Evolutionary conservation across 306 rosid species (phyloP).

Genomic region (Herpetospermum pedunculosum): DNA sequence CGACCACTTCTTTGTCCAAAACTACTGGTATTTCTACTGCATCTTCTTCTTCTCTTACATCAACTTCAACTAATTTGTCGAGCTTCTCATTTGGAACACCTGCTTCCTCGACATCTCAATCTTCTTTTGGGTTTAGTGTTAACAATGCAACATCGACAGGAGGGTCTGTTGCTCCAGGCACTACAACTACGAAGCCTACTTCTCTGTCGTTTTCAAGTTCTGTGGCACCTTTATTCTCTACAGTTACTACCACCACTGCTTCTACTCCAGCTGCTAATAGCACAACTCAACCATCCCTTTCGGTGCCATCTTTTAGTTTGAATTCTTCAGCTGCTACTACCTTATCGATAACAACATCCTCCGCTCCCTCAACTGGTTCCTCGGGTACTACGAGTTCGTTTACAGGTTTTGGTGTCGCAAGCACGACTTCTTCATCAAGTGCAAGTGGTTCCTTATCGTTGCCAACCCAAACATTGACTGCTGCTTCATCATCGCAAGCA

Average conservation of each 20-base stretch:
- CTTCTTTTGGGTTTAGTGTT: conserved; percentile 31
- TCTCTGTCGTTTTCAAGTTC: conserved; percentile 36
- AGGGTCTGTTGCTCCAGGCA: conserved; percentile 7
- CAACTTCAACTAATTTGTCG: conserved; percentile 24
- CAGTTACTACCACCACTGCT: conserved; percentile 39
- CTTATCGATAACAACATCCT: conserved; percentile 1
- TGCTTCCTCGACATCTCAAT: conserved; percentile 36
- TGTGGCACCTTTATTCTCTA: conserved; percentile 37
- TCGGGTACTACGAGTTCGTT: conserved; percentile 28
- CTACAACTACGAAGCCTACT: conserved; percentile 25
- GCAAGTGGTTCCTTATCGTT: conserved; percentile 27
- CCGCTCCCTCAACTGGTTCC: conserved; percentile 24
- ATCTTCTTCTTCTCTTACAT: conserved; percentile 22
- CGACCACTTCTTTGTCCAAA: conserved; percentile 22
- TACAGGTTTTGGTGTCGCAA: conserved; percentile 19
- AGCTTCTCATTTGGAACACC: conserved; percentile 38
- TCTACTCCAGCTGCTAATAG: conserved; percentile 32
- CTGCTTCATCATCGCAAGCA: conserved; percentile 34
- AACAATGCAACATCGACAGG: conserved; percentile 30
- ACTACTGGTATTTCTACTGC: conserved; percentile 23
- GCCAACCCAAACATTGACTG: conserved; percentile 21
- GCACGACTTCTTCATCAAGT: conserved; percentile 38
- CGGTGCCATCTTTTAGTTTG: conserved; percentile 28
- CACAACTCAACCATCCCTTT: conserved; percentile 24
- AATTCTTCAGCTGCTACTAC: conserved; percentile 23